Evolutionary conservation across 1,139 yeast species (phyloP).

Genomic region (Taphrina flavorubra): DNA sequence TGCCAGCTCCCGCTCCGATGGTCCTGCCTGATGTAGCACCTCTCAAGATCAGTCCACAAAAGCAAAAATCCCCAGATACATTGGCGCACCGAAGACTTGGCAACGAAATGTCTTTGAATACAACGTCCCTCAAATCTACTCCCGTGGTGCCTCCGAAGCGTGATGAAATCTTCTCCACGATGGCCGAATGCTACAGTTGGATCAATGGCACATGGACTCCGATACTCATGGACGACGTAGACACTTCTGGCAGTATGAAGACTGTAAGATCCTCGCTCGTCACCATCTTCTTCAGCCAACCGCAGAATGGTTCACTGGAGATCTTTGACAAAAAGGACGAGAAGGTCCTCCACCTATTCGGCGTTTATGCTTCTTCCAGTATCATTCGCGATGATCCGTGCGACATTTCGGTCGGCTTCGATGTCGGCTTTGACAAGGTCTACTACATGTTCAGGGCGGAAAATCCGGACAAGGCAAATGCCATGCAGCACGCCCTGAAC

Average conservation of each 20-base stretch:
- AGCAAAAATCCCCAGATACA: conserved; percentile 4
- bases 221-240: conserved; percentile 36
- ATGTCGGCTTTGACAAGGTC: conserved; percentile 37
- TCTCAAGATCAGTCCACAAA: conserved; percentile 21
- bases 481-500: conserved; percentile 31
- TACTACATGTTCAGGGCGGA: conserved; percentile 39
- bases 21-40: conserved; percentile 29
- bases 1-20: conserved; percentile 29
- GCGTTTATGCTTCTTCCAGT: conserved; percentile 29
- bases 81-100: conserved; percentile 33
- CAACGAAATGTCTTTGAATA: conserved; percentile 21
- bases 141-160: conserved; percentile 11
- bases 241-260: conserved; percentile 25
- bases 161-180: conserved; percentile 28
- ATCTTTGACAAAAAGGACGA: conserved; percentile 29
- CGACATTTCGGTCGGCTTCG: conserved; percentile 38
- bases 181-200: conserved; percentile 40
- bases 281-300: conserved; percentile 19
- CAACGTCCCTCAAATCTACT: not conserved
- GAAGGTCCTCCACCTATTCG: conserved; percentile 21
- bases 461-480: conserved; percentile 39
- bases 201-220: conserved; percentile 36
- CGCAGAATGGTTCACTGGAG: conserved; percentile 30
- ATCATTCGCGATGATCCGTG: conserved; percentile 39
- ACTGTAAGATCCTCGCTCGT: conserved; percentile 33